phyloP scores from a whole-genome alignment of 73 alveolate species.

The Blepharisma stoltei region DNA sequence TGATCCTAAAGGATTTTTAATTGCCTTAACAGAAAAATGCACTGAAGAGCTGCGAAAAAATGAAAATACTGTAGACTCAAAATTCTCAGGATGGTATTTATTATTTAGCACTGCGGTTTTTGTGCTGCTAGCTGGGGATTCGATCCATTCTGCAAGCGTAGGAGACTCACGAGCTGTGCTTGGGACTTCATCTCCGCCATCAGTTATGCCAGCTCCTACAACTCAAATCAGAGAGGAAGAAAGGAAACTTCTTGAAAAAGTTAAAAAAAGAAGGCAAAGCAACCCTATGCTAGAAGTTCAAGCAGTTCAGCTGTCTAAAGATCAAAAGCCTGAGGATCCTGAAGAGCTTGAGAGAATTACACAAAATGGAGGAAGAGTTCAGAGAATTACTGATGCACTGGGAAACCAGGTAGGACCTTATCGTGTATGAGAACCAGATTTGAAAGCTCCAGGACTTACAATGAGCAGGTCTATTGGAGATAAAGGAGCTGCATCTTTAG shows the following conservation, averaged over 20 bases:
- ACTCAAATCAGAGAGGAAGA: background rate
- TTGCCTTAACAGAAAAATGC: background rate
- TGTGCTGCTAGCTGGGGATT: background rate
- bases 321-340: conserved; percentile 37
- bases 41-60: background rate
- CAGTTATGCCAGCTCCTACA: conserved; percentile 18
- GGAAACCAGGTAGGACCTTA: conserved; percentile 40
- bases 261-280: no score
- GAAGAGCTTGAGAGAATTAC: conserved; percentile 38
- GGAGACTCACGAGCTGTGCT: conserved; percentile 56
- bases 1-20: background rate
- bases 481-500: conserved; percentile 37
- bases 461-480: conserved; percentile 50
- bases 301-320: conserved; percentile 28
- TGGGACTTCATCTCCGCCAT: conserved; percentile 3
- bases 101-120: conserved; percentile 21
- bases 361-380: conserved; percentile 40
- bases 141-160: conserved; percentile 43
- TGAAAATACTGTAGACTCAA: background rate
- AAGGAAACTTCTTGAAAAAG: no score
- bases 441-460: conserved; percentile 44
- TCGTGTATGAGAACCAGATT: conserved; percentile 39
- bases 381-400: conserved; percentile 23
- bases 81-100: background rate
- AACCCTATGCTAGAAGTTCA: no score